Evolutionary conservation across 768 basidiomycete genomes (phyloP), one percentile per base, ranked within the genome.

Genomic region (Tricholomella constricta): DNA sequence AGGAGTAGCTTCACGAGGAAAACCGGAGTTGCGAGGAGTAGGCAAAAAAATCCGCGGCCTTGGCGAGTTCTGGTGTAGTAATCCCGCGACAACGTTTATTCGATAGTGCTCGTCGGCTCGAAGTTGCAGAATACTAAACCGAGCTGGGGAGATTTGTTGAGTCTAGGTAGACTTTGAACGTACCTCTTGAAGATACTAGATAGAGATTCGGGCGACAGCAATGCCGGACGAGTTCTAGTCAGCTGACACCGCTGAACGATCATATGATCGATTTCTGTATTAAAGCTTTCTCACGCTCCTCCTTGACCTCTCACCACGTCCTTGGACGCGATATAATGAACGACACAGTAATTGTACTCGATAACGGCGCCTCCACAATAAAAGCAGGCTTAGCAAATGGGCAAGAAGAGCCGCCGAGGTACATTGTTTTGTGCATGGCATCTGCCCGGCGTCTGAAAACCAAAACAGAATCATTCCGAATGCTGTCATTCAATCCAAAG

Each of bases 361-460:
- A 98, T 68, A 98, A 96, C 65, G 94, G 94, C 35, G 94, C 84
- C 9, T 84, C 80, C 31, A 82, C 82, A 4, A 85, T 96, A 68
- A 98, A 97, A 65, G 81, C 81, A 25, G 89, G 91, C 1, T 54
- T 84, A 22, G 75, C 74, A 37, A 69, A 65, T 42, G 68, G 61
- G 29, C 58, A 60, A 12, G 56, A 65, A 52, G 64, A 61, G 23
- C 63, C 48, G 31, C 61, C 68, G 46, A 63, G 64, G 69, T 75
- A 54, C 67, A 62, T 72, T 73, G 19, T 37, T 59, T 44, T 32
- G 20, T 42, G 22, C 36, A 37, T 20, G 15, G 15, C 23, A 23
- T 6, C 6, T 42, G 17, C 25, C 14, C 12, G 15, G 42, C 43
- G 19, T 36, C 42, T 48, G 19, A 51, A 53, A 29, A 19, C n/a